Percentiles rank a stretch among this genome's conserved stretches.
Evolutionary conservation across 371 early-diverging fungal species (phyloP).

Genomic region (Gilbertella persicaria): DNA sequence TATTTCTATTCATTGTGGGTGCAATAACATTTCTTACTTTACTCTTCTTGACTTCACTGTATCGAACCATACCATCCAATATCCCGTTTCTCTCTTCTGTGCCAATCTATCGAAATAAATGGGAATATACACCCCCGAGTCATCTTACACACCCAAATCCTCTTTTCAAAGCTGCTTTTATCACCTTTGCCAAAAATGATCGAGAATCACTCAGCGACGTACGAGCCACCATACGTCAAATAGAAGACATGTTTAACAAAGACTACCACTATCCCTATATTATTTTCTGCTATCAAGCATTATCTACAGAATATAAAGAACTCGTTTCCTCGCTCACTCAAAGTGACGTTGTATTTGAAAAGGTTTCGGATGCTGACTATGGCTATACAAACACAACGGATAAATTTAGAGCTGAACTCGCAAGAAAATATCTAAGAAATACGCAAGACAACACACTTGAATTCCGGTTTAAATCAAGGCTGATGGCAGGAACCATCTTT

Average conservation of each 20-base stretch:
- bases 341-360: slow-evolving; percentile 31
- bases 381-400: slow-evolving; percentile 20
- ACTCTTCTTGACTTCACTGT: slow-evolving; percentile 1
- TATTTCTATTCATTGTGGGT: neutral
- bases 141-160: slow-evolving; percentile 15
- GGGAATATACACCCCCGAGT: slow-evolving; percentile 16
- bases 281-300: slow-evolving; percentile 29
- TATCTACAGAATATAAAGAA: slow-evolving; percentile 37
- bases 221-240: slow-evolving; percentile 31
- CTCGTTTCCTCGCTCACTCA: slow-evolving; percentile 23
- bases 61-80: slow-evolving; percentile 10
- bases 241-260: slow-evolving; percentile 38
- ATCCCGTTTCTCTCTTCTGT: slow-evolving; percentile 1
- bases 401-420: slow-evolving; percentile 11
- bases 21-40: neutral
- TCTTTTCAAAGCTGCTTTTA: slow-evolving; percentile 25
- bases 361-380: slow-evolving; percentile 12
- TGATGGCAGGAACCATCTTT: slow-evolving; percentile 23
- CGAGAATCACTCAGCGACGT: slow-evolving; percentile 21
- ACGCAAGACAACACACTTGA: slow-evolving; percentile 11
- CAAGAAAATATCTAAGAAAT: slow-evolving; percentile 10
- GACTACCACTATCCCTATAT: slow-evolving; percentile 36
- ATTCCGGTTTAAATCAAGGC: slow-evolving; percentile 17
- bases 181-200: slow-evolving; percentile 30
- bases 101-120: slow-evolving; percentile 9